Evolutionary conservation across 768 basidiomycete genomes (phyloP).

Genomic region (Termitomyces sp.): DNA sequence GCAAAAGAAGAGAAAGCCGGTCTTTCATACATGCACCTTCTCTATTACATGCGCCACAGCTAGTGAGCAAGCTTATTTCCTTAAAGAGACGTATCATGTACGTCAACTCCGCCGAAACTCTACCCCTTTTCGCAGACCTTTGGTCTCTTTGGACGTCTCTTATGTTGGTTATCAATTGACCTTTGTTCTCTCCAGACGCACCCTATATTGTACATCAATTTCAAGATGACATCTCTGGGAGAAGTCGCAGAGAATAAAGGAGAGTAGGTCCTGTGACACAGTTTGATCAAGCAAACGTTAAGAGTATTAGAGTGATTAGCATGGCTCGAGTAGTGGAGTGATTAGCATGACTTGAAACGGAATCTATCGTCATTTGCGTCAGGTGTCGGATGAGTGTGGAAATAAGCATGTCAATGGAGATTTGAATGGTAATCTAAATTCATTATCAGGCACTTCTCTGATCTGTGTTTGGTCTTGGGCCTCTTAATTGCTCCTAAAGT

Average conservation of each 20-base stretch:
- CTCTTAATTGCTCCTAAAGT: not conserved
- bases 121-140: not conserved
- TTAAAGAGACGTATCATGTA: conserved; percentile 15
- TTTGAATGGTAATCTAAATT: conserved; percentile 16
- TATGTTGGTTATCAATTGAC: not conserved
- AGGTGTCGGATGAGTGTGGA: conserved; percentile 6
- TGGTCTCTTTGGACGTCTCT: not conserved
- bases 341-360: conserved; percentile 38
- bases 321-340: conserved; percentile 38
- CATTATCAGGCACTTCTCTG: conserved; percentile 15
- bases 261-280: not conserved
- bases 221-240: not conserved
- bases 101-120: conserved; percentile 15
- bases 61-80: conserved; percentile 10
- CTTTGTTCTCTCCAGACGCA: too few relatives aligned
- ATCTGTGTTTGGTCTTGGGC: conserved; percentile 3
- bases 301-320: conserved; percentile 51
- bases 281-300: conserved; percentile 16
- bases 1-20: not conserved
- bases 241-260: not conserved
- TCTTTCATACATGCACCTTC: not conserved
- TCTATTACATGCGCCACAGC: conserved; percentile 14
- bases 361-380: conserved; percentile 19
- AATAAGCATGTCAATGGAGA: conserved; percentile 5
- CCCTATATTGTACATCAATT: too few relatives aligned